phyloP scores from a whole-genome alignment of 495 filamentous ascomycete genomes.

The Pyrenula aspistea region DNA sequence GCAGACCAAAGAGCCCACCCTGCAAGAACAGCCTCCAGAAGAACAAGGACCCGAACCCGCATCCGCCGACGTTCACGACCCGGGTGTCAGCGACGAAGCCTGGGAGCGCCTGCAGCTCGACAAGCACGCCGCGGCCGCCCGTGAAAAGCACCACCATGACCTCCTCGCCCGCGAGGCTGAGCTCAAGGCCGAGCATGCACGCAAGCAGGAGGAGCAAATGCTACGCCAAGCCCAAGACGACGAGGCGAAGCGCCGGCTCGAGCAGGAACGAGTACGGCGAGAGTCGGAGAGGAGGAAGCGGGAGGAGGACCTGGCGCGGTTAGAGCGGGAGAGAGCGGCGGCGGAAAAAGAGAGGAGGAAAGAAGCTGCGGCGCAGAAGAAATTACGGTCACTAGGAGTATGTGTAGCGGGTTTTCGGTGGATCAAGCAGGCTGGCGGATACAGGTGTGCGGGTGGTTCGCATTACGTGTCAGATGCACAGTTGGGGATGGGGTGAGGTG shows the following conservation, averaged over 20 bases:
- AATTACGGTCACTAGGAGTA: constrained; percentile 32
- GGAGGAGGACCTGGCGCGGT: constrained; percentile 16
- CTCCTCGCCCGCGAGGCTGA: constrained; percentile 1
- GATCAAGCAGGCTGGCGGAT: constrained; percentile 39
- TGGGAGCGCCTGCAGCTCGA: constrained; percentile 48
- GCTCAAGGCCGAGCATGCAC: constrained; percentile 4
- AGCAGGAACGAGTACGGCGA: constrained; percentile 21
- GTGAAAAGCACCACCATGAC: constrained; percentile 8
- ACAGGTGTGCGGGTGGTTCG: constrained; percentile 37
- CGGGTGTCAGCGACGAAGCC: constrained; percentile 44
- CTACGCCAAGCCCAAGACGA: constrained; percentile 7
- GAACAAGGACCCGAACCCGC: background rate
- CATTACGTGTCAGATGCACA: constrained; percentile 32
- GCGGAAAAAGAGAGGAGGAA: constrained; percentile 12
- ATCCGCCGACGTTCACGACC: constrained; percentile 26
- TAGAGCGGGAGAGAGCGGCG: constrained; percentile 13
- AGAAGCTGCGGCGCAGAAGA: constrained; percentile 30
- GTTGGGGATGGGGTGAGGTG: constrained; percentile 6
- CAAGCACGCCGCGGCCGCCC: constrained; percentile 18
- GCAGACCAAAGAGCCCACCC: background rate
- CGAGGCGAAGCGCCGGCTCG: constrained; percentile 12
- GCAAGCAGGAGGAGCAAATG: constrained; percentile 2
- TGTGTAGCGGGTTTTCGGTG: constrained; percentile 41
- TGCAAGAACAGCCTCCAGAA: background rate
- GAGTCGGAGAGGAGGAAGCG: constrained; percentile 19